Conservation (phyloP, 2,329 filamentous ascomycete species). For the Neofusicoccum umdonicola region DNA sequence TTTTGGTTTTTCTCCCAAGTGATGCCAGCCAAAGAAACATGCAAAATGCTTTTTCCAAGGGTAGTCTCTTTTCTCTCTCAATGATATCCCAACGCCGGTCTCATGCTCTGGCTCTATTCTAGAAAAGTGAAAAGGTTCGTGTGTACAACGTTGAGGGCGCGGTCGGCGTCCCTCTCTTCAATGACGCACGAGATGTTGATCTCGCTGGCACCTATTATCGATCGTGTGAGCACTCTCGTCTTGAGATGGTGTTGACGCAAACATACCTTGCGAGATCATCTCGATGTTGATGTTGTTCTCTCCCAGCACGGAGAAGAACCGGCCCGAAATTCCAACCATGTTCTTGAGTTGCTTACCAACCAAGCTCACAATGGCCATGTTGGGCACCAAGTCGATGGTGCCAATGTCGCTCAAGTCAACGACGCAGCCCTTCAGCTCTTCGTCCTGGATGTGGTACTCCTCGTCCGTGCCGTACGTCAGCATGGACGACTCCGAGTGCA, state of each 20-base stretch:
- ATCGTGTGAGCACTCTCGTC: background rate
- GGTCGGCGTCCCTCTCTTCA: constrained; percentile 82
- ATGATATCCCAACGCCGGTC: background rate
- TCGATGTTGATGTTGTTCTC: constrained; percentile 96
- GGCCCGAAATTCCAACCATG: constrained; percentile 86
- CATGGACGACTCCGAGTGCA: constrained; percentile 72
- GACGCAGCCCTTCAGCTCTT: constrained; percentile 52
- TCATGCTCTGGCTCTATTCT: constrained; percentile 55
- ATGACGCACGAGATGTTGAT: constrained; percentile 99
- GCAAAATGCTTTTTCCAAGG: background rate
- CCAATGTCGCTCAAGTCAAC: constrained; percentile 76
- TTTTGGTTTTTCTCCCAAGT: background rate
- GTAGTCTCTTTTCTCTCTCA: background rate
- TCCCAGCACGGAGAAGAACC: constrained; percentile 92
- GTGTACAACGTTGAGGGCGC: constrained; percentile 93
- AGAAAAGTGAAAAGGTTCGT: constrained; percentile 96
- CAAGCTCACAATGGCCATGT: constrained; percentile 94
- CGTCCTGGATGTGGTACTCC: constrained; percentile 48
- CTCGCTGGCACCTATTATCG: constrained; percentile 80
- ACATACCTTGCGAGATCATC: constrained; percentile 95
- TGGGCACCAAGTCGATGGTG: constrained; percentile 81
- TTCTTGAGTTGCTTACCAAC: constrained; percentile 97
- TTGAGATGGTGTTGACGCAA: constrained; percentile 28
- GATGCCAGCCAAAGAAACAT: background rate
- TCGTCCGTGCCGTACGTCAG: constrained; percentile 40